Percentiles rank a stretch among this genome's conserved stretches.
phyloP scores from a whole-genome alignment of 441 rosid genomes.

The Mallotus japonicus region DNA sequence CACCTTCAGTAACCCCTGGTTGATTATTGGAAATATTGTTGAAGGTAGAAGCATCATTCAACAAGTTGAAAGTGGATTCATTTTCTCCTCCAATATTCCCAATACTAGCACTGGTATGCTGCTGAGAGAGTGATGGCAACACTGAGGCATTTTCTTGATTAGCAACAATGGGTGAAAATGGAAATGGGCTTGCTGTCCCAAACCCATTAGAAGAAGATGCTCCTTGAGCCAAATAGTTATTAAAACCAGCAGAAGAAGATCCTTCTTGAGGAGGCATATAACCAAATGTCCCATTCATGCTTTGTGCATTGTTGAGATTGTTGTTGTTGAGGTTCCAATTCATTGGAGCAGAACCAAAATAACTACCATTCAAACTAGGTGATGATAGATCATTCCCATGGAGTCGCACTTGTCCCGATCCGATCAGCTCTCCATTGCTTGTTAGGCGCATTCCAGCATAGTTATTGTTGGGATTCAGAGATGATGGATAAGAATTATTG shows the following conservation, averaged over 20 bases:
- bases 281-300: conserved; percentile 5
- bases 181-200: conserved; percentile 15
- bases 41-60: conserved; percentile 1
- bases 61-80: not conserved
- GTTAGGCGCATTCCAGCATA: conserved; percentile 25
- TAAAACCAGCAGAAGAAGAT: conserved; percentile 1
- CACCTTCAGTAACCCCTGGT: conserved; percentile 8
- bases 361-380: not conserved
- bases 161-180: conserved; percentile 10
- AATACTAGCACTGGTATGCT: conserved; percentile 4
- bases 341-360: conserved; percentile 10
- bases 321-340: conserved; percentile 8
- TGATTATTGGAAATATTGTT: conserved; percentile 13
- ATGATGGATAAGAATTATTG: not conserved
- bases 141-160: conserved; percentile 20
- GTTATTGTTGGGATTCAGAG: conserved; percentile 9
- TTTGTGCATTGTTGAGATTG: conserved; percentile 7
- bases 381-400: not conserved
- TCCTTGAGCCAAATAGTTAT: conserved; percentile 11
- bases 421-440: conserved; percentile 15
- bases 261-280: conserved; percentile 15
- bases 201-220: conserved; percentile 12
- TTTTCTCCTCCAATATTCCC: conserved; percentile 3
- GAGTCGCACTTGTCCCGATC: conserved; percentile 14
- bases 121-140: conserved; percentile 2